phyloP scores from a whole-genome alignment of 164 flowering plant species.

The Vitis rotundifolia region DNA sequence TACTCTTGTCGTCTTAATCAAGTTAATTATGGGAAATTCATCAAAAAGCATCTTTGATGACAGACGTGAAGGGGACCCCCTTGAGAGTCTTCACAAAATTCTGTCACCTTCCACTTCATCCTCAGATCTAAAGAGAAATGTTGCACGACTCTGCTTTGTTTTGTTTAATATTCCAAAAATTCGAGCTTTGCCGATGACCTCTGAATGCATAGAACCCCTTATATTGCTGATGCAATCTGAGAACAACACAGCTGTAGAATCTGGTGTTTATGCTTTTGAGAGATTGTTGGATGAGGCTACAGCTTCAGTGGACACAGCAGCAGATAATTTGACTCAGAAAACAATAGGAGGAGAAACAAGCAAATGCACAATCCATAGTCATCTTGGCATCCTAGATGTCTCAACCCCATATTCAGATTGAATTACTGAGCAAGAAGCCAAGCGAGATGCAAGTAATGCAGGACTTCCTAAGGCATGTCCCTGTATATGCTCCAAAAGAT shows the following conservation, averaged over 20 bases:
- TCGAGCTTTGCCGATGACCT: slow-evolving; percentile 53
- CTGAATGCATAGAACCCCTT: slow-evolving; percentile 67
- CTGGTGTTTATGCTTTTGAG: slow-evolving; percentile 75
- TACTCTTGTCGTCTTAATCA: slow-evolving; percentile 63
- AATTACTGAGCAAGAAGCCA: too few relatives aligned
- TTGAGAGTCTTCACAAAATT: slow-evolving; percentile 32
- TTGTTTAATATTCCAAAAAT: slow-evolving; percentile 54
- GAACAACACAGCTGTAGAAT: slow-evolving; percentile 44
- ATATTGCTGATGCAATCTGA: slow-evolving; percentile 63
- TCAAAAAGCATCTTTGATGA: slow-evolving; percentile 9
- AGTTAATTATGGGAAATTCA: slow-evolving; percentile 50
- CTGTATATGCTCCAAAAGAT: too few relatives aligned
- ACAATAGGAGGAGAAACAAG: too few relatives aligned
- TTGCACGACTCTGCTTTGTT: slow-evolving; percentile 64
- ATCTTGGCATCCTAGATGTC: too few relatives aligned
- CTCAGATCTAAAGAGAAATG: slow-evolving; percentile 65
- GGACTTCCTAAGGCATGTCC: too few relatives aligned
- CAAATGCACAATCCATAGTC: too few relatives aligned
- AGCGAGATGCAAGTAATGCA: too few relatives aligned
- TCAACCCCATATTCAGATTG: too few relatives aligned
- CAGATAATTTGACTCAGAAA: too few relatives aligned
- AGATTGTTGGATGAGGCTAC: slow-evolving; percentile 63
- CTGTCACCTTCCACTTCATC: slow-evolving; percentile 52
- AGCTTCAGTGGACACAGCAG: too few relatives aligned
- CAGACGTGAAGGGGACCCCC: slow-evolving; percentile 59